These are phyloP conservation scores for Dendrocalamus sinicus DNA, from an alignment of 176 grass and related monocot species.

Conservation along the genomic window DNA sequence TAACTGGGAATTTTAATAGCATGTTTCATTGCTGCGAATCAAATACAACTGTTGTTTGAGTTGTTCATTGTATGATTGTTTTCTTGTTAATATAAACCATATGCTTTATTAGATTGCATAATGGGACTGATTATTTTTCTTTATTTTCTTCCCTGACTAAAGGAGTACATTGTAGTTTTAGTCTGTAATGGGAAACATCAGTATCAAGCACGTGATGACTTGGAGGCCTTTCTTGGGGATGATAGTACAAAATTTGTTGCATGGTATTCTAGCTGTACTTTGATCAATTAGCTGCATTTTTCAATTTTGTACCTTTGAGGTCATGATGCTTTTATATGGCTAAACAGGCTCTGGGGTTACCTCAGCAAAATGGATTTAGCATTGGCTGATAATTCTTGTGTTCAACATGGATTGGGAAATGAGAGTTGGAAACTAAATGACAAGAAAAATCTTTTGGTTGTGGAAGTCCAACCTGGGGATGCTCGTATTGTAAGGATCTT, in stretches of 20 bases:
- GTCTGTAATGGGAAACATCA: constrained; percentile 92
- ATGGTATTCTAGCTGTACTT: constrained; percentile 59
- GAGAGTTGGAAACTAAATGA: not conserved
- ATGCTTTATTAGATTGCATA: constrained; percentile 28
- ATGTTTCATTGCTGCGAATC: not conserved
- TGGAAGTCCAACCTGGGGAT: constrained; percentile 9
- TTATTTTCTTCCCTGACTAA: constrained; percentile 40
- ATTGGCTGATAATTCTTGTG: constrained; percentile 36
- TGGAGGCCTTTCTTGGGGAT: constrained; percentile 81
- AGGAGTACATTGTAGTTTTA: constrained; percentile 89
- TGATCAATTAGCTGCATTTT: constrained; percentile 21
- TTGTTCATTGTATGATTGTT: constrained; percentile 19
- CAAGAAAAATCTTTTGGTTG: constrained; percentile 25
- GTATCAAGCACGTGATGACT: constrained; percentile 79
- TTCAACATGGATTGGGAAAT: constrained; percentile 29
- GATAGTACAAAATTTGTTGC: constrained; percentile 77
- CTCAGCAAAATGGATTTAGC: constrained; percentile 46
- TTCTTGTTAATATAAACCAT: constrained; percentile 16
- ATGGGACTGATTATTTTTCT: constrained; percentile 41
- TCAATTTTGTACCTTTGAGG: not conserved
- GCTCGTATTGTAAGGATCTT: constrained; percentile 38
- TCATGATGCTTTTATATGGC: constrained; percentile 38
- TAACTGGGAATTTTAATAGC: not conserved
- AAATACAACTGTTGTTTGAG: constrained; percentile 14
- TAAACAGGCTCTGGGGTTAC: constrained; percentile 66